Conservation (phyloP, 148 eudicot species). For the Polygonum aviculare region DNA sequence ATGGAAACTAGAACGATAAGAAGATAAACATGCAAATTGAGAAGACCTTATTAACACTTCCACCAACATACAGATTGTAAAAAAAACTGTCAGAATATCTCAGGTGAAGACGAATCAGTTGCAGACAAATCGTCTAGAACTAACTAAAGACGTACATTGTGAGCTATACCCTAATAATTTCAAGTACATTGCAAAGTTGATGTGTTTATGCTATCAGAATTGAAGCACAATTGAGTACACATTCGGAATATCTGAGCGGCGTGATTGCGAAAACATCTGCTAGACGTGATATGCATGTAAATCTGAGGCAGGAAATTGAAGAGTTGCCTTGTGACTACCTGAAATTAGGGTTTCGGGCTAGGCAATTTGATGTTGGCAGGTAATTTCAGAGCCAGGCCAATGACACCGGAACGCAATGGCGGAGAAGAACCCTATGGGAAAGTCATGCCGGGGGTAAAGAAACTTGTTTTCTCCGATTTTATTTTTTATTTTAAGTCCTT, state of each 20-base stretch:
- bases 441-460: too few relatives aligned
- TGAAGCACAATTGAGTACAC: not conserved
- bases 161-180: not conserved
- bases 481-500: too few relatives aligned
- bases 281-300: not conserved
- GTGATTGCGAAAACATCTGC: not conserved
- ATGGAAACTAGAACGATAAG: not conserved
- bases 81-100: not conserved
- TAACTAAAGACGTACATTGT: not conserved
- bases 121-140: too few relatives aligned
- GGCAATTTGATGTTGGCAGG: not conserved
- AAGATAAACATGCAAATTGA: not conserved
- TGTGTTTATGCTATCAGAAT: not conserved
- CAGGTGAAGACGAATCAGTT: too few relatives aligned
- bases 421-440: not conserved
- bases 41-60: not conserved
- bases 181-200: not conserved
- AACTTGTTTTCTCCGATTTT: not conserved
- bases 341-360: not conserved
- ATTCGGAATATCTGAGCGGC: not conserved
- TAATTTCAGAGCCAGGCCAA: not conserved
- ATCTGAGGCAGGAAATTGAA: not conserved
- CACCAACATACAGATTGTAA: not conserved
- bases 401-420: not conserved
- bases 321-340: not conserved